Conservation (phyloP, 257 asterid species). For the Misopates orontium region DNA sequence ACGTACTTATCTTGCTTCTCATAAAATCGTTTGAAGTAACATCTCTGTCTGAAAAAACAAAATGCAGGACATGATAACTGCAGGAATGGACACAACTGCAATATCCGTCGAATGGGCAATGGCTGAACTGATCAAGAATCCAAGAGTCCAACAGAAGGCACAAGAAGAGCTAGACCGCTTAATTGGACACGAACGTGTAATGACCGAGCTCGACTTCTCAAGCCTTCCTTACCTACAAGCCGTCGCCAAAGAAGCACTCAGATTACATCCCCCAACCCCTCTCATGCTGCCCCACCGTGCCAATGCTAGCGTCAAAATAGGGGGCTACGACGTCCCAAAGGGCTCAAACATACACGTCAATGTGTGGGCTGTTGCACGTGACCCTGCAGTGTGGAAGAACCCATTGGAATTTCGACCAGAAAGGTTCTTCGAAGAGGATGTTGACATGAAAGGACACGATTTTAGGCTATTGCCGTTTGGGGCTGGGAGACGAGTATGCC, state of each 20-base stretch:
- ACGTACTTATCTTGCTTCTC: neutral
- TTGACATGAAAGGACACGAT: constrained; percentile 78
- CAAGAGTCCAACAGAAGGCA: constrained; percentile 60
- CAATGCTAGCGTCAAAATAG: constrained; percentile 53
- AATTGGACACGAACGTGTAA: constrained; percentile 46
- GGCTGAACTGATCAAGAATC: constrained; percentile 80
- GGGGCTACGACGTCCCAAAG: constrained; percentile 74
- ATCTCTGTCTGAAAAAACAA: constrained; percentile 14
- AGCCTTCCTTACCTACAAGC: constrained; percentile 61
- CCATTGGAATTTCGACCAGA: constrained; percentile 63
- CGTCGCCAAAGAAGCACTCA: constrained; percentile 63
- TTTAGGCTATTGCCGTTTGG: constrained; percentile 66
- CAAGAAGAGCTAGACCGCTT: constrained; percentile 73
- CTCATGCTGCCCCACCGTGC: constrained; percentile 74
- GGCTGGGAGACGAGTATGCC: constrained; percentile 74
- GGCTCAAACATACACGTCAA: constrained; percentile 67
- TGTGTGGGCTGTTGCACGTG: constrained; percentile 80
- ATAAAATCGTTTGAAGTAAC: neutral
- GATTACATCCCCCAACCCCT: constrained; percentile 81
- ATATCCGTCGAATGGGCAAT: constrained; percentile 86
- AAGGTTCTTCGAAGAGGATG: constrained; percentile 69
- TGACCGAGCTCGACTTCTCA: constrained; percentile 65
- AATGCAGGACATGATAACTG: constrained; percentile 72
- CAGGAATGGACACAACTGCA: constrained; percentile 76
- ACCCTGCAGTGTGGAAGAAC: constrained; percentile 57